Conservation (phyloP, 1,139 yeast genomes). For the Sugiyamaella sp. region DNA sequence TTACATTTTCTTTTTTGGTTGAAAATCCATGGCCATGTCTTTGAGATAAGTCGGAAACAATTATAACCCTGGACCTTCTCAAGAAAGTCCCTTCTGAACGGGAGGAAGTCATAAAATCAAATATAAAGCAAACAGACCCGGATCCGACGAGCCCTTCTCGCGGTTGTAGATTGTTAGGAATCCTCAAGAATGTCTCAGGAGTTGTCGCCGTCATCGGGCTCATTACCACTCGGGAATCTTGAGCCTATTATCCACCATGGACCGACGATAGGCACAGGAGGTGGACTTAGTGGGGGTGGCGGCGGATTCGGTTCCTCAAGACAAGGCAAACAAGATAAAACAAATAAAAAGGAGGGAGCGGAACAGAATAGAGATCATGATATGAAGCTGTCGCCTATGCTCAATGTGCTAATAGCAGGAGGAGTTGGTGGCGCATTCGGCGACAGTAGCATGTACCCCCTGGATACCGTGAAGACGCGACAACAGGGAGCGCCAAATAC, state of each 20-base stretch:
- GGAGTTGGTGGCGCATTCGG: conserved; percentile 95
- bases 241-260: conserved; percentile 21
- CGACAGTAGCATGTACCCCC: conserved; percentile 89
- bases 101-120: too few species aligned
- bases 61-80: too few species aligned
- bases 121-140: too few species aligned
- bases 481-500: conserved; percentile 88
- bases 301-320: conserved; percentile 9
- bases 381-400: conserved; percentile 24
- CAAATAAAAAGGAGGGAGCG: neutral
- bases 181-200: conserved; percentile 16
- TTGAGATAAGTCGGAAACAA: too few species aligned
- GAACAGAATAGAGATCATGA: conserved; percentile 1
- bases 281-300: conserved; percentile 1
- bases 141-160: too few species aligned
- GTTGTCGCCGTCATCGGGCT: conserved; percentile 23
- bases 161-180: too few species aligned
- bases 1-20: too few species aligned
- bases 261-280: conserved; percentile 10
- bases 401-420: conserved; percentile 59
- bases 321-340: neutral
- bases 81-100: too few species aligned
- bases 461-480: conserved; percentile 94
- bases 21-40: too few species aligned
- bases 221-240: conserved; percentile 24